A percentile compares a stretch with the other conserved stretches of the same genome.
phyloP scores from a whole-genome alignment of 352 stramenopile genomes.

The Aphanomyces invadans region DNA sequence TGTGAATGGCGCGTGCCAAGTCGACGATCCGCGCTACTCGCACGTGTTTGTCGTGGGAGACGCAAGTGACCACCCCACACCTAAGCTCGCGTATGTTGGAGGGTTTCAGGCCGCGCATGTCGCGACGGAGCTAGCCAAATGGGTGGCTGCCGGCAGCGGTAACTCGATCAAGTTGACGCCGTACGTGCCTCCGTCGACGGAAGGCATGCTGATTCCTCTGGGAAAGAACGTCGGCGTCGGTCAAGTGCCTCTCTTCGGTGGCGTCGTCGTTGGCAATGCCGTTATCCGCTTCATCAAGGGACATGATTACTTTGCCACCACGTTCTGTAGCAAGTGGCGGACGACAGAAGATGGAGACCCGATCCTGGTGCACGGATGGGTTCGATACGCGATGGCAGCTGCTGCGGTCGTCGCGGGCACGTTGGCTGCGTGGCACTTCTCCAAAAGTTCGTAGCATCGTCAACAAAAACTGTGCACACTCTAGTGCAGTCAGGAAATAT shows the following conservation, averaged over 20 bases:
- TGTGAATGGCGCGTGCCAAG: slow-evolving; percentile 43
- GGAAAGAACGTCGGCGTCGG: slow-evolving; percentile 33
- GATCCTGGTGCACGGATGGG: too few relatives aligned
- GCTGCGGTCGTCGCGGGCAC: neutral
- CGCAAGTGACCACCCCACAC: slow-evolving; percentile 38
- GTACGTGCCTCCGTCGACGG: slow-evolving; percentile 30
- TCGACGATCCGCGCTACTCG: slow-evolving; percentile 37
- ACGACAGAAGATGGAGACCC: neutral
- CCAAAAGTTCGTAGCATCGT: neutral
- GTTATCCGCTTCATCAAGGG: slow-evolving; percentile 37
- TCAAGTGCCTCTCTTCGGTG: slow-evolving; percentile 37
- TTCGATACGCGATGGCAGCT: too few relatives aligned
- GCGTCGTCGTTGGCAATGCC: slow-evolving; percentile 34
- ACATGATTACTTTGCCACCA: slow-evolving; percentile 28
- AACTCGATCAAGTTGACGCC: slow-evolving; percentile 28
- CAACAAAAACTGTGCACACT: neutral
- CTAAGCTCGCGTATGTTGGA: slow-evolving; percentile 41
- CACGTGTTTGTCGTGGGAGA: slow-evolving; percentile 55
- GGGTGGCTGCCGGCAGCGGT: slow-evolving; percentile 12
- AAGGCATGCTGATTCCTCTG: slow-evolving; percentile 35
- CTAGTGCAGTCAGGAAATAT: too few relatives aligned
- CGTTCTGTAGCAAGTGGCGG: neutral
- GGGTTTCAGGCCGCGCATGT: slow-evolving; percentile 39
- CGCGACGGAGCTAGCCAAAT: slow-evolving; percentile 30
- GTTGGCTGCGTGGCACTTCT: neutral